Conservation (phyloP, 768 basidiomycete genomes). For the Dioszegia aurantiaca region DNA sequence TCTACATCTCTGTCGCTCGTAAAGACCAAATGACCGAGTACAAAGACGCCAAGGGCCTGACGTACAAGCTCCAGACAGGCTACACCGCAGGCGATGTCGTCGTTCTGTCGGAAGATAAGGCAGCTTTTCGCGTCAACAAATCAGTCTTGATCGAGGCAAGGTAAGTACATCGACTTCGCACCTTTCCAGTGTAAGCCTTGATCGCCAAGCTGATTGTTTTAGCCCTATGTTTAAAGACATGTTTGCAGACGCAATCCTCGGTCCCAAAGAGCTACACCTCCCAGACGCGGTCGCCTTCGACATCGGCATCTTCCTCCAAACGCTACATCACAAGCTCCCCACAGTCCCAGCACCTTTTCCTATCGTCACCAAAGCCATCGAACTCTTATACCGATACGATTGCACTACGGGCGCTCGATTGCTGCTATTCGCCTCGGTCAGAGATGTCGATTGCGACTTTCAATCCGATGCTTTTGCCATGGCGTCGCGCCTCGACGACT, state of each 20-base stretch:
- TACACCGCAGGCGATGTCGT: not conserved
- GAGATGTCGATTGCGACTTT: no score
- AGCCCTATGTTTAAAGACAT: not conserved
- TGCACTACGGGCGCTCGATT: not conserved
- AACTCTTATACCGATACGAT: not conserved
- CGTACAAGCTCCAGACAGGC: not conserved
- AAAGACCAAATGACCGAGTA: not conserved
- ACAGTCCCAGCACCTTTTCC: not conserved
- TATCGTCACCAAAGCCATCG: not conserved
- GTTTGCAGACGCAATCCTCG: not conserved
- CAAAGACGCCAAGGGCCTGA: not conserved
- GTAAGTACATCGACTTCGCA: not conserved
- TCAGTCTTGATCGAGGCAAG: not conserved
- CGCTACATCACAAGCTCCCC: not conserved
- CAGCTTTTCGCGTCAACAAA: not conserved
- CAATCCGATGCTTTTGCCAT: no score
- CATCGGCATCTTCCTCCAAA: not conserved
- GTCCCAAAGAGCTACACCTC: not conserved
- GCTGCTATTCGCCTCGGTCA: no score
- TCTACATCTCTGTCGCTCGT: no score
- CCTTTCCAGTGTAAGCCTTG: no score
- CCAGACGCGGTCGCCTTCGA: not conserved
- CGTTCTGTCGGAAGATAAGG: not conserved
- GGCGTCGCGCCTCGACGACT: not conserved
- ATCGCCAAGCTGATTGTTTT: not conserved